Evolutionary conservation across 2,329 filamentous ascomycete species (phyloP), one percentile per base, ranked within the genome.

Genomic region (Arthroderma uncinatum): DNA sequence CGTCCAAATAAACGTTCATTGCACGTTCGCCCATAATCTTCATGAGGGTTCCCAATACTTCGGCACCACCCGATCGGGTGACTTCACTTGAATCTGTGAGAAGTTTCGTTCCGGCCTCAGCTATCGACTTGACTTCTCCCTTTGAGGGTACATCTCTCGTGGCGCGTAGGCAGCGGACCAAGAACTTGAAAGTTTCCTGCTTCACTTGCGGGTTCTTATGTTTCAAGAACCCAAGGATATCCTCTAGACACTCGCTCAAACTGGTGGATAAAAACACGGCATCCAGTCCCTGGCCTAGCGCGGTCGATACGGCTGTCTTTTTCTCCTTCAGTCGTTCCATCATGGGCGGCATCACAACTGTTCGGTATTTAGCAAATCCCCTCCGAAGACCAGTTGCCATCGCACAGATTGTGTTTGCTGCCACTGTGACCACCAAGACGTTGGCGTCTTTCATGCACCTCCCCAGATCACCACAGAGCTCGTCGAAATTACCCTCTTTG

Each of bases 361-460:
- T 78, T 55, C 91, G 84, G 69, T 98, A 89, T 72, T 87, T 95
- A 55, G 75, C 78, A 68, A 95, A 98, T 23, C 79, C 75, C 64
- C 82, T 84, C 47, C 89, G 84, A 60, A 98, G 70, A 53, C 93
- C 93, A 66, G 89, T 93, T 48, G 91, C 92, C 25, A 98, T 76
- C 28, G 87, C 80, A 66, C 97, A 91, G 34, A 96, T 86, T 71
- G 92, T 95, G 65, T 94, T 91, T 2, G 92, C 93, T 4, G 94
- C 92, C 62, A 93, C 85, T 1, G 87, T 93, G 19, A 96, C 93
- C 53, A 97, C 93, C 4, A 89, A 86, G 63, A 98, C 86, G 68
- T 98, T 98, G 64, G 94, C 93, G 65, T 98, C 94, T 72, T 98
- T 98, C 93, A 98, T 98, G 65, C 83, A 89, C 73, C 97, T 98